Evolutionary conservation across 495 filamentous ascomycete genomes (phyloP).

Genomic region (Lophiotrema nucula): DNA sequence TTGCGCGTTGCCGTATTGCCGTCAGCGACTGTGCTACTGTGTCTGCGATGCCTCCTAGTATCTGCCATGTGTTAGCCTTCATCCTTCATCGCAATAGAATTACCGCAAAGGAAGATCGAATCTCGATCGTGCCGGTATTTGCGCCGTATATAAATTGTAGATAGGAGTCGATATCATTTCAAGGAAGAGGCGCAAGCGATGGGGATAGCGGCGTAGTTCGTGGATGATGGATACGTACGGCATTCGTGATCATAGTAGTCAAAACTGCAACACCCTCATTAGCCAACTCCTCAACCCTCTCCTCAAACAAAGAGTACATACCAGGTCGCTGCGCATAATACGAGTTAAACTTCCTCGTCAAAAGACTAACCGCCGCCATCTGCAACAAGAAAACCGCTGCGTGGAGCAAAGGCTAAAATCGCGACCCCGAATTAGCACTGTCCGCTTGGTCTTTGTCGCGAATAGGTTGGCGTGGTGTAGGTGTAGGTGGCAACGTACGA

Average conservation of each 20-base stretch:
- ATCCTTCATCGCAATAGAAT: not conserved
- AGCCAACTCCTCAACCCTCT: not conserved
- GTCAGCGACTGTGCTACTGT: conserved; percentile 94
- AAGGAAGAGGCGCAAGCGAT: not conserved
- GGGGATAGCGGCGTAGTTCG: not conserved
- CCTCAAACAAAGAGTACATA: conserved; percentile 40
- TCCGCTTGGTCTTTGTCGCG: no score
- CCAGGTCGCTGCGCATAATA: conserved; percentile 87
- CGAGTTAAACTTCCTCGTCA: conserved; percentile 83
- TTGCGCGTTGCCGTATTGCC: conserved; percentile 66
- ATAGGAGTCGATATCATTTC: no score
- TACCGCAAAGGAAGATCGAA: no score
- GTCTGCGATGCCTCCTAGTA: conserved; percentile 88
- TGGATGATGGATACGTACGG: conserved; percentile 55
- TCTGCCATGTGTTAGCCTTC: conserved; percentile 42
- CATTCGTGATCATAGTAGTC: conserved; percentile 98
- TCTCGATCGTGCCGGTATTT: no score
- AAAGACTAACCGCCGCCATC: conserved; percentile 76
- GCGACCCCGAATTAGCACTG: no score
- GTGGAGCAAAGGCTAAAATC: conserved; percentile 90
- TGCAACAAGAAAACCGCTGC: conserved; percentile 81
- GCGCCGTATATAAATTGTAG: no score
- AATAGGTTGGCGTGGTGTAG: not conserved
- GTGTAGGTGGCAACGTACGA: conserved; percentile 31
- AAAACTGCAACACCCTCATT: conserved; percentile 67